Percentiles rank a stretch among this genome's conserved stretches.
These are phyloP conservation scores for Lavandula angustifolia DNA, from an alignment of 257 asterid species.

Conservation along the genomic window DNA sequence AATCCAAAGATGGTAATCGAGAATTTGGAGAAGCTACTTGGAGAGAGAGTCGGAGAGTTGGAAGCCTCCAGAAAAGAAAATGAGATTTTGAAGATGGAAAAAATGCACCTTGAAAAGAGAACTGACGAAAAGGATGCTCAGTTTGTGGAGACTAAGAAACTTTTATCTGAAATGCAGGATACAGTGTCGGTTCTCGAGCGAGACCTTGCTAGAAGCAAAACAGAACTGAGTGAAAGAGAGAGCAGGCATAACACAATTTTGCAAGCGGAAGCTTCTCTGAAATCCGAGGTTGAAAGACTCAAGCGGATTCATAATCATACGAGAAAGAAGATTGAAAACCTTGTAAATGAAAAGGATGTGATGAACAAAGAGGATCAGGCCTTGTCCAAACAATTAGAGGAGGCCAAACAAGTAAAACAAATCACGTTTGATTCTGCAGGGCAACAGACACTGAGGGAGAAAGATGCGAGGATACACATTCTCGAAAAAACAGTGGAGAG, in stretches of 20 bases:
- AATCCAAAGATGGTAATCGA: conserved; percentile 57
- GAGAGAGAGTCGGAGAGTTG: conserved; percentile 53
- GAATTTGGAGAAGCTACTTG: conserved; percentile 54
- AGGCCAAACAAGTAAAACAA: conserved; percentile 62
- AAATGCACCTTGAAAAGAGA: conserved; percentile 54
- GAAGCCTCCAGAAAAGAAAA: conserved; percentile 64
- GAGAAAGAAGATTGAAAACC: conserved; percentile 51
- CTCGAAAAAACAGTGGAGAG: conserved; percentile 73
- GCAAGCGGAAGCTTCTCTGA: conserved; percentile 62
- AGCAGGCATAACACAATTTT: conserved; percentile 52
- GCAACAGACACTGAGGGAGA: conserved; percentile 71
- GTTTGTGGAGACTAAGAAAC: conserved; percentile 59
- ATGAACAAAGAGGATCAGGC: conserved; percentile 60
- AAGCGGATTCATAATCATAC: conserved; percentile 34
- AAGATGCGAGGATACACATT: conserved; percentile 69
- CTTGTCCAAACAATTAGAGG: conserved; percentile 76
- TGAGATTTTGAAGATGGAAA: conserved; percentile 55
- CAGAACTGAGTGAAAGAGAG: conserved; percentile 68
- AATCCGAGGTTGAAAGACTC: conserved; percentile 50
- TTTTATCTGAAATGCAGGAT: conserved; percentile 64
- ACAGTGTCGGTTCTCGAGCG: conserved; percentile 54
- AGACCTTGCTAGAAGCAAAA: conserved; percentile 63
- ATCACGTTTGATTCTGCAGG: conserved; percentile 50
- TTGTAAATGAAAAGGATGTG: conserved; percentile 69
- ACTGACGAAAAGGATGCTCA: conserved; percentile 67